These are phyloP conservation scores for Cytospora mali DNA, from an alignment of 2,329 filamentous ascomycete genomes.

Conservation along the genomic window DNA sequence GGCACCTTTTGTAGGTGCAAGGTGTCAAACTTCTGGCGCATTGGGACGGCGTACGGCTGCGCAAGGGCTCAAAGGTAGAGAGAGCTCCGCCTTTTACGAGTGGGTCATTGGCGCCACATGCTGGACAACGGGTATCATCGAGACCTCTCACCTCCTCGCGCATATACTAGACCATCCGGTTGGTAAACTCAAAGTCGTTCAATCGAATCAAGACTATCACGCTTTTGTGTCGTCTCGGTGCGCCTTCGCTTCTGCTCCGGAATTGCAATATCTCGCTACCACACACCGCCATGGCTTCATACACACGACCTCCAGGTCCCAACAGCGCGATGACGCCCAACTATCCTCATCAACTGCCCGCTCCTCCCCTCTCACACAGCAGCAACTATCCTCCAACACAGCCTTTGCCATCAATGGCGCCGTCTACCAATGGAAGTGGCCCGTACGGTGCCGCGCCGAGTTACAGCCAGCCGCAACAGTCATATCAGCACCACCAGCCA, in stretches of 20 bases:
- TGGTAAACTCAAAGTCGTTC: not conserved
- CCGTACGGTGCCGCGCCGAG: constrained; percentile 16
- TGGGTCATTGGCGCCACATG: not conserved
- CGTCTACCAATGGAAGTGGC: constrained; percentile 22
- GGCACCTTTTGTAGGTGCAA: constrained; percentile 10
- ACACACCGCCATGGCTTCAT: constrained; percentile 23
- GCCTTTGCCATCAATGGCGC: constrained; percentile 25
- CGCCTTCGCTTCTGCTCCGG: not conserved
- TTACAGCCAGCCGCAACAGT: constrained; percentile 23
- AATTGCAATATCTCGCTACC: not conserved
- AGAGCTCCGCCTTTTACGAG: not conserved
- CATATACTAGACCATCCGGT: not conserved
- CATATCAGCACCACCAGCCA: constrained; percentile 26
- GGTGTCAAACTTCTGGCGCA: not conserved
- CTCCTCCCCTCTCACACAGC: constrained; percentile 22
- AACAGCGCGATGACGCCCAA: constrained; percentile 26
- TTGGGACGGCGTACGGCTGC: not conserved
- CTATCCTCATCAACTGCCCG: constrained; percentile 26
- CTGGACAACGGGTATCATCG: constrained; percentile 1
- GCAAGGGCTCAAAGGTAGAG: not conserved
- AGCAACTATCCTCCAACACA: constrained; percentile 23
- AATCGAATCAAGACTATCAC: not conserved
- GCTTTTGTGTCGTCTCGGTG: not conserved
- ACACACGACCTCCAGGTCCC: constrained; percentile 21
- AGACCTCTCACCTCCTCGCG: constrained; percentile 1